Conservation (phyloP, 208 protist species). For the Trypanosomatidae sp. region DNA sequence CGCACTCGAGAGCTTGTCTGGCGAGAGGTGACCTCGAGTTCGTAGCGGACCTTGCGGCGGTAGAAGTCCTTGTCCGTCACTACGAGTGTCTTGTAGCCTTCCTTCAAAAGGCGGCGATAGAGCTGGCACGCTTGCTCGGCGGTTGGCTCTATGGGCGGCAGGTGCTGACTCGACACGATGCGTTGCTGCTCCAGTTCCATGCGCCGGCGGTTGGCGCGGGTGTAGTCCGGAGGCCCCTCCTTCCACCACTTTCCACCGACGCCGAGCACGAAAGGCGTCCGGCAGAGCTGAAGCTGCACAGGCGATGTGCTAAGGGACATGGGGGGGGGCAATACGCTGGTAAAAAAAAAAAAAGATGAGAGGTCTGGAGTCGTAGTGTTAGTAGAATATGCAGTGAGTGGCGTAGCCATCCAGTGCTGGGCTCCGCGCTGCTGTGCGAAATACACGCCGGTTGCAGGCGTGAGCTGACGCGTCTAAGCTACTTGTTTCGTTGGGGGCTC, state of each 20-base stretch:
- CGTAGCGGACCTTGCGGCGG: slow-evolving; percentile 64
- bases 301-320: slow-evolving; percentile 27
- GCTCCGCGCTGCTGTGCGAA: neutral
- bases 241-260: slow-evolving; percentile 65
- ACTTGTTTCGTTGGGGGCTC: neutral
- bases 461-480: neutral
- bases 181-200: slow-evolving; percentile 60
- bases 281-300: slow-evolving; percentile 29
- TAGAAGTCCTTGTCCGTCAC: slow-evolving; percentile 83
- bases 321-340: neutral
- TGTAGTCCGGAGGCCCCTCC: slow-evolving; percentile 72
- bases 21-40: slow-evolving; percentile 88
- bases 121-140: slow-evolving; percentile 54
- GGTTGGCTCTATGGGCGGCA: slow-evolving; percentile 78
- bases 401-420: neutral
- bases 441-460: neutral
- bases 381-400: neutral
- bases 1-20: slow-evolving; percentile 86
- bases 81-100: slow-evolving; percentile 41
- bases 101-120: slow-evolving; percentile 75
- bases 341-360: too few relatives aligned
- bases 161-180: slow-evolving; percentile 42
- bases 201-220: slow-evolving; percentile 66
- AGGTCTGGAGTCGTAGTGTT: neutral
- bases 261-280: slow-evolving; percentile 7